Base-by-base conservation (phyloP, 176 grass and related monocot species). In the Dactylis glomerata region DNA sequence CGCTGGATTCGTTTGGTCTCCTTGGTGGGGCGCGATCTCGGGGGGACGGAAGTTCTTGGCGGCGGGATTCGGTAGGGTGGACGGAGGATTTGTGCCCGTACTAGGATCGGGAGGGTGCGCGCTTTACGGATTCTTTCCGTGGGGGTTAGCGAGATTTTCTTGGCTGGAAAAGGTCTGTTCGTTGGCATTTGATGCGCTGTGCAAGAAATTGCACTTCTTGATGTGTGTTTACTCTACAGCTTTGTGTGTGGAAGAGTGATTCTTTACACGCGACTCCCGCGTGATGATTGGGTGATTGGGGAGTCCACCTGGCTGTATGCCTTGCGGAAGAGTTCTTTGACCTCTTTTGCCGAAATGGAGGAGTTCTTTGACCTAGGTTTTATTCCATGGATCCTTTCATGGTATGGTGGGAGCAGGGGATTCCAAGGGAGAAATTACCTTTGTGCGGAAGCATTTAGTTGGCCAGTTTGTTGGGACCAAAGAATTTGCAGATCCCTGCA, bases 311-410 rank as follows among this genome's bases (percentile, higher is more conserved):
- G 20, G 30, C 45, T 13, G 46, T 12, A 68, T 68, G 3, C 45
- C 79, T 81, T 52, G 79, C 63, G 19, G 22, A 68, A 38, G 45
- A 11, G 27, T 73, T 83, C 52, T 73, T 83, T 73, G 37, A 47
- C 38, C 67, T 62, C 42, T 13, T 22, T 15, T 49, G n/a, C 33
- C 51, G 44, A 49, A 36, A 46, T 47, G 52, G 20, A 81, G 13
- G 70, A 8, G 30, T 75, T 84, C 55, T 75, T 84, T 75, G 40
- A 51, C 42, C 68, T 65, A 76, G 30, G 82, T 64, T 75, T 84
- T 76, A 50, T 13, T 63, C 71, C 70, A 75, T 50, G 82, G 57
- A 3, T 64, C 76, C 30, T 63, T 62, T 6, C 19, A 27, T 52
- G 23, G 47, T 68, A 38, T 20, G n/a, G 47, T 30, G 16, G 82